phyloP scores from a whole-genome alignment of 2,329 filamentous ascomycete species.

The Penicillium sp. region DNA sequence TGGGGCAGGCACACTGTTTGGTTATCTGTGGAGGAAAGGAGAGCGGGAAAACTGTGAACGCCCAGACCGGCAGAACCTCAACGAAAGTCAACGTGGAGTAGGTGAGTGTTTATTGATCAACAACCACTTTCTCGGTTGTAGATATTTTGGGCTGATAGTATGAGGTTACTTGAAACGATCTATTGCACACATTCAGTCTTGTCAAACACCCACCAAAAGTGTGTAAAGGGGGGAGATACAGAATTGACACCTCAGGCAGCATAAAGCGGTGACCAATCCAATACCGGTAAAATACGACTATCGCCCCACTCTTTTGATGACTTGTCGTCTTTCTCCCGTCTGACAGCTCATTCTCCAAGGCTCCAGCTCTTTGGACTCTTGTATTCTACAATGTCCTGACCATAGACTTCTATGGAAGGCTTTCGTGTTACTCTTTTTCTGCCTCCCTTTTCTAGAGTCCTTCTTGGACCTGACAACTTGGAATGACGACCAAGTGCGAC shows the following conservation, averaged over 20 bases:
- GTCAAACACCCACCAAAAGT: no score
- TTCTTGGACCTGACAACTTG: neutral
- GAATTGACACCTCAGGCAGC: slow-evolving; percentile 10
- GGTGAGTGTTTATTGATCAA: neutral
- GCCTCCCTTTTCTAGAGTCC: neutral
- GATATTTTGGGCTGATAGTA: no score
- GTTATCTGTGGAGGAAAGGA: slow-evolving; percentile 27
- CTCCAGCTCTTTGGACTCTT: neutral
- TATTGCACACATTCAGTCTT: no score
- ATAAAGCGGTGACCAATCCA: slow-evolving; percentile 8
- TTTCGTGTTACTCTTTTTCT: neutral
- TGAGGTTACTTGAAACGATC: no score
- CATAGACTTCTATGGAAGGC: neutral
- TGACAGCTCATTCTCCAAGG: neutral
- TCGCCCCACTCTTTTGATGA: neutral
- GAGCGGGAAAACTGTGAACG: slow-evolving; percentile 30
- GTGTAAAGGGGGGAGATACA: neutral
- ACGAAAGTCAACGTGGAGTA: slow-evolving; percentile 5
- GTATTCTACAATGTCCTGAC: neutral
- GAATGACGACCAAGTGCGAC: neutral
- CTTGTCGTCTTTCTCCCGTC: neutral
- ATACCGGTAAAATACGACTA: neutral
- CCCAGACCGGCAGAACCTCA: slow-evolving; percentile 23
- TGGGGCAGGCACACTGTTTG: slow-evolving; percentile 22
- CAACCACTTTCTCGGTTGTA: neutral